phyloP scores from a whole-genome alignment of 306 rosid genomes.

The Senna tora region DNA sequence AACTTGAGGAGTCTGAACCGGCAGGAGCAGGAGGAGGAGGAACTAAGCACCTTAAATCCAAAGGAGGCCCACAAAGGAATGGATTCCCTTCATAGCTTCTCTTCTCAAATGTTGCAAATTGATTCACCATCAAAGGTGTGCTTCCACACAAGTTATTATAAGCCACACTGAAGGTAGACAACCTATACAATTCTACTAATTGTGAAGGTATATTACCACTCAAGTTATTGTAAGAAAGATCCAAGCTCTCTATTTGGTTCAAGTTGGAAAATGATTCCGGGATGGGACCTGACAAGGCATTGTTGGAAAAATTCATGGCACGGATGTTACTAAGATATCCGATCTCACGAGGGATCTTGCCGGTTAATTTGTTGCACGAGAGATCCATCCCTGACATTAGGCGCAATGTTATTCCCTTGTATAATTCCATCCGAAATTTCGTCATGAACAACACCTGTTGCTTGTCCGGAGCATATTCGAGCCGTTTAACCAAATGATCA shows the following conservation, averaged over 20 bases:
- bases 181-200: neutral
- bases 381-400: conserved; percentile 37
- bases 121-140: neutral
- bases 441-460: conserved; percentile 31
- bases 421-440: conserved; percentile 21
- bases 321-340: neutral
- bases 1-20: no score
- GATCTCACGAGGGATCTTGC: conserved; percentile 23
- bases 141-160: neutral
- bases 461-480: neutral
- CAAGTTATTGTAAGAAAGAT: neutral
- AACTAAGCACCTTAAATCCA: no score
- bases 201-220: neutral
- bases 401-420: conserved; percentile 21
- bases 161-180: neutral
- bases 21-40: no score
- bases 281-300: neutral
- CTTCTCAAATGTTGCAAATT: neutral
- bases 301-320: neutral
- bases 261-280: neutral
- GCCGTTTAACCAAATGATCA: neutral
- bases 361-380: conserved; percentile 26
- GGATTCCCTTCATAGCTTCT: neutral
- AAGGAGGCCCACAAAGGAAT: neutral
- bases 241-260: neutral